Percentiles rank a stretch among this genome's conserved stretches.
Conservation (phyloP, 2,329 filamentous ascomycete genomes). For the Emergomyces pasteurianus region DNA sequence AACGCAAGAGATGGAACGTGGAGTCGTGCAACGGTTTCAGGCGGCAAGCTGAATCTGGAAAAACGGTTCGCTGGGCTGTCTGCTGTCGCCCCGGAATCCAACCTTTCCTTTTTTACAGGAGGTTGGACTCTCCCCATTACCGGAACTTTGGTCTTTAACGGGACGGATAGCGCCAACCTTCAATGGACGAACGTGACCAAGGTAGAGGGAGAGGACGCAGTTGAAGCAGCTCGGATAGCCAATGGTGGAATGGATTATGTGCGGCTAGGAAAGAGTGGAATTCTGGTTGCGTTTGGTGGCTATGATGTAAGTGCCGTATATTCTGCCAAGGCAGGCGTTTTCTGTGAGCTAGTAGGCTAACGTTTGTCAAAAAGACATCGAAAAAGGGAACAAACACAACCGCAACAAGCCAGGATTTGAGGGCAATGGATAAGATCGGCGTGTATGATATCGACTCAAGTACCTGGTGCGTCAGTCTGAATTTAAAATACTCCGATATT, state of each 20-base stretch:
- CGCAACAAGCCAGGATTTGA: neutral
- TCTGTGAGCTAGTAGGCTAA: neutral
- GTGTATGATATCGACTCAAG: conserved; percentile 3
- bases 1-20: neutral
- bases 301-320: conserved; percentile 1
- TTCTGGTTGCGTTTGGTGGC: conserved; percentile 4
- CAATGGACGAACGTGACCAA: conserved; percentile 1
- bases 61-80: neutral
- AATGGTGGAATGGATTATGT: conserved; percentile 4
- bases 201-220: neutral
- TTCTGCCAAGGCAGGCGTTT: neutral
- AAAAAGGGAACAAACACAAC: neutral
- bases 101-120: conserved; percentile 1
- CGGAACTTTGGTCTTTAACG: conserved; percentile 3
- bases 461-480: neutral
- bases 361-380: neutral
- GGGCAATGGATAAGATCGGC: neutral
- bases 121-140: neutral
- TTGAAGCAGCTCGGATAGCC: neutral
- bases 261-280: conserved; percentile 1
- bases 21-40: neutral
- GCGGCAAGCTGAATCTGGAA: neutral
- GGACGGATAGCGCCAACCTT: neutral
- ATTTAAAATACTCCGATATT: neutral
- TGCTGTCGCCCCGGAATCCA: conserved; percentile 1